Evolutionary conservation across 2,329 filamentous ascomycete genomes (phyloP), one percentile per base, ranked within the genome.

Genomic region (Aspergillus piperis): DNA sequence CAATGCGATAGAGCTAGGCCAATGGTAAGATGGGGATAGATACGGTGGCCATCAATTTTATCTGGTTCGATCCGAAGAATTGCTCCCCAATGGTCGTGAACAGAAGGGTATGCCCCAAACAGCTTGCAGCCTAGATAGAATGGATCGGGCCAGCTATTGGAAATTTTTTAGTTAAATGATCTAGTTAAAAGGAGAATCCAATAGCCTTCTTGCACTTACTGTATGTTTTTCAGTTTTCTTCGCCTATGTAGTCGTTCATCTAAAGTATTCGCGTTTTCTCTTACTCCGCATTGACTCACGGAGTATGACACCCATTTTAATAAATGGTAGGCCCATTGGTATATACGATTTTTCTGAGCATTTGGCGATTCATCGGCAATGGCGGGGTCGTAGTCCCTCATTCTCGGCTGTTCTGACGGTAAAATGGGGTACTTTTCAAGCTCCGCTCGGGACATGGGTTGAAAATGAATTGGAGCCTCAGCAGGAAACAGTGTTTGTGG

Each of bases 291-390:
- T 19, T 4, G 3, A 44, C 8, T 2, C 41, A 21, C 3, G 41
- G 41, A 44, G 11, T 4, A 6, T 5, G 1, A 1, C 8, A 44
- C 10, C 17, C 19, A 44, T 0, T 6, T 1, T 0, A 44, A 1
- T 44, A 44, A 19, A 11, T 44, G 41, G 8, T 11, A 21, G 41
- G 8, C 41, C 8, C 17, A 19, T 3, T 8, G 2, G 5, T 5
- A 21, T 10, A 44, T 19, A 3, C 0, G 2, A 2, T 6, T 4
- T 19, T 8, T 21, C 39, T 10, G 39, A 0, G 1, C 4, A 32
- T 5, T 19, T 19, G 13, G 39, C 39, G 6, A 8, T 3, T 15
- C 15, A 17, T 8, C 13, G 0, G 11, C 2, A 25, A 5, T 15
- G 13, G n/a, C 39, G n/a, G 39, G 15, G 39, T 42, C 17, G 17